A percentile compares a stretch with the other conserved stretches of the same genome.
phyloP scores from a whole-genome alignment of 176 grass and related monocot genomes.

The Miscanthus lutarioriparius region DNA sequence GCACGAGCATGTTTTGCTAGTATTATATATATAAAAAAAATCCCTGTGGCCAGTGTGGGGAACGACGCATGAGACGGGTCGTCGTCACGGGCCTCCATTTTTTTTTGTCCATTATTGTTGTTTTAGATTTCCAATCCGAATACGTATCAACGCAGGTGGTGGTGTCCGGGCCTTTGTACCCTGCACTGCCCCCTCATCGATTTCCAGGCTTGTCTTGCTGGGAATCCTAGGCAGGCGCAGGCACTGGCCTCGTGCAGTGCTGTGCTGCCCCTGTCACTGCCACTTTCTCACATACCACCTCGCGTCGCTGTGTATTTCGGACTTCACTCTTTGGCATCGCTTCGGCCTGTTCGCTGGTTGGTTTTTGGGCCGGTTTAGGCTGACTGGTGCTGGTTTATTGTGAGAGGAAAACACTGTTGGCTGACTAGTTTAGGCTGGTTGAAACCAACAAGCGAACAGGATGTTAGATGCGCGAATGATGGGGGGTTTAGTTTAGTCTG shows the following conservation, averaged over 20 bases:
- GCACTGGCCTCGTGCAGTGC: not conserved
- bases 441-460: no score
- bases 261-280: not conserved
- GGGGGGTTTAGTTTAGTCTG: not conserved
- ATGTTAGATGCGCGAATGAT: not conserved
- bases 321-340: not conserved
- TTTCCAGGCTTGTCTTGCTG: constrained; percentile 32
- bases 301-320: not conserved
- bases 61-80: not conserved
- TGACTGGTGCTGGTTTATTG: no score
- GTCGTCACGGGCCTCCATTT: not conserved
- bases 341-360: no score
- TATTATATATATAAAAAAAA: no score
- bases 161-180: not conserved
- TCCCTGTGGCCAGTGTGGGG: no score
- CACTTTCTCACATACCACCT: not conserved
- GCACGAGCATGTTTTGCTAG: no score
- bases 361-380: no score
- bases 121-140: constrained; percentile 27
- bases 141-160: not conserved
- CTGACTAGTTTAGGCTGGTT: no score
- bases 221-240: constrained; percentile 29
- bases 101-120: not conserved
- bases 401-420: no score
- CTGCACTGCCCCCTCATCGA: not conserved